Base-by-base conservation (phyloP, 177 flowering plant genomes). In the Tripterygium wilfordii region DNA sequence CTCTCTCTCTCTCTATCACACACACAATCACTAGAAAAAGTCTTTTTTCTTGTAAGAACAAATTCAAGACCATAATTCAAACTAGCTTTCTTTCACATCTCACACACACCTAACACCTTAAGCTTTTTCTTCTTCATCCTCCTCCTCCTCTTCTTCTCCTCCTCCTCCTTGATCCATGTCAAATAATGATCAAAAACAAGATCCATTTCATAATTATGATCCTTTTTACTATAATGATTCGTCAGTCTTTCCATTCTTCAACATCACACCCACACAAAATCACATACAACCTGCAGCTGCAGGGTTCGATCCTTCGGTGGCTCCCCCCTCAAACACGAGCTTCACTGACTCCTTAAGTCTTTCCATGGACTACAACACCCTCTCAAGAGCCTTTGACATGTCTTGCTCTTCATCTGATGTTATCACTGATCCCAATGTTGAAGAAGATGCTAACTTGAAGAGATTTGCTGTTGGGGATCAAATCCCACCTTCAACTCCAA, bases 391-490 rank as follows among this genome's bases (percentile, higher is more conserved):
- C 35, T 59, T 63, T 30, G 68, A 68, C 53, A n/a, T 59, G 51
- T 63, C 72, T 10, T 67, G 64, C 38, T 58, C 65, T 0, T 56
- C 72, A 4, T 48, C 72, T 9, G 58, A 54, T 21, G 54, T 61
- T 1, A 21, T 61, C 16, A 24, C n/a, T n/a, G n/a, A 23, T 51
- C 31, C 41, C 8, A 40, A n/a, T n/a, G n/a, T 28, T 5, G 49
- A 28, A 1, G 41, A 60, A 4, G 28, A 13, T 4, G 10, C 5
- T 22, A n/a, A n/a, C n/a, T 18, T 42, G 0, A 48, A 48, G 28
- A 65, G 49, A 30, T 40, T 28, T 15, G 24, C 26, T 15, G 6
- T 6, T 26, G 17, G 10, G 1, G 56, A 7, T 16, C 44, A 61
- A 10, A 49, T 37, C 18, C 51, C n/a, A n/a, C n/a, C 41, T 0